phyloP scores from a whole-genome alignment of 2,329 filamentous ascomycete species.

The Tolypocladium sp. region DNA sequence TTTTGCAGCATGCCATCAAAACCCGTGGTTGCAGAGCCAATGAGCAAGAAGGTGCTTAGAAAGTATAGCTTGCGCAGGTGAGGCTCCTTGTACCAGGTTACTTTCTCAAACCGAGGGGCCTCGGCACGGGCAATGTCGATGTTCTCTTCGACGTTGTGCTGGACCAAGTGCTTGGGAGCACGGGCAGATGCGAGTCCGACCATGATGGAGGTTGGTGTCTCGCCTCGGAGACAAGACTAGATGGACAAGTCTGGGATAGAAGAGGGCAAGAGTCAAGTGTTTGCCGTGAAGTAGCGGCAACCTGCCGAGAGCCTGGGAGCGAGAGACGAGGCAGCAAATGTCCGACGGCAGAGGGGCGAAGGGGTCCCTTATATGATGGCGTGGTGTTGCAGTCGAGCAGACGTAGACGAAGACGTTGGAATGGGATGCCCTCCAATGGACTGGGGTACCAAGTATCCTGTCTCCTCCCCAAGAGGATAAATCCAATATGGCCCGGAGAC shows the following conservation, averaged over 20 bases:
- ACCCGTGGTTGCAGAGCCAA: constrained; percentile 52
- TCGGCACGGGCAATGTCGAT: constrained; percentile 31
- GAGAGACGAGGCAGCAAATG: too few relatives aligned
- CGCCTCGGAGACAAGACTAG: background rate
- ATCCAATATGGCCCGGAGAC: too few relatives aligned
- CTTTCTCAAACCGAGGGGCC: constrained; percentile 41
- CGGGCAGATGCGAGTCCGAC: background rate
- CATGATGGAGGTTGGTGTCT: background rate
- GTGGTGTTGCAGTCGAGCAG: too few relatives aligned
- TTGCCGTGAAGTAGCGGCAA: too few relatives aligned
- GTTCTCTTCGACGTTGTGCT: constrained; percentile 13
- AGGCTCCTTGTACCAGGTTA: constrained; percentile 47
- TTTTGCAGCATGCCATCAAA: constrained; percentile 55
- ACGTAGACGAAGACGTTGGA: too few relatives aligned
- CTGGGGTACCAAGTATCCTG: too few relatives aligned
- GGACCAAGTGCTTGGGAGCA: constrained; percentile 6
- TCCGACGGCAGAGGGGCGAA: too few relatives aligned
- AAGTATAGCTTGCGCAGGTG: constrained; percentile 47
- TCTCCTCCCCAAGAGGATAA: too few relatives aligned
- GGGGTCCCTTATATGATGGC: too few relatives aligned
- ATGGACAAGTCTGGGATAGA: too few relatives aligned
- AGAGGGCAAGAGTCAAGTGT: too few relatives aligned
- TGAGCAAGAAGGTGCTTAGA: constrained; percentile 42
- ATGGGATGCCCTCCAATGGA: background rate
- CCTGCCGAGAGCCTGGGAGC: too few relatives aligned